phyloP scores from a whole-genome alignment of 768 basidiomycete species.

The Xerocomus brunneocitrinus region DNA sequence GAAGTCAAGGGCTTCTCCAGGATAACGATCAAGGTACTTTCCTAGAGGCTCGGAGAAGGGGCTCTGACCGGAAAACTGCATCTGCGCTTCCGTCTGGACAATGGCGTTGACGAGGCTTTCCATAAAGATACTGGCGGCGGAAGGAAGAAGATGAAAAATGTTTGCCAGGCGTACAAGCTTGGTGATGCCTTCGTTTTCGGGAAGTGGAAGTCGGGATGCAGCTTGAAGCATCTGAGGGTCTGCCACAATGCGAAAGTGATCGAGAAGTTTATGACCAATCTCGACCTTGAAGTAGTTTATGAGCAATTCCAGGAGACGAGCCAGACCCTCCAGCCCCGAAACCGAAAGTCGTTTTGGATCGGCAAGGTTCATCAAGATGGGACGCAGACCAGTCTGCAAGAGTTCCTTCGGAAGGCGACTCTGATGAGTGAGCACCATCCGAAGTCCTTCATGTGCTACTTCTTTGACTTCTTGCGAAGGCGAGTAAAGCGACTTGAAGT shows the following conservation, averaged over 20 bases:
- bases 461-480: constrained; percentile 87
- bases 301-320: constrained; percentile 85
- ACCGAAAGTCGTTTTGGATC: constrained; percentile 94
- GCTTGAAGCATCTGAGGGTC: constrained; percentile 81
- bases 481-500: constrained; percentile 98
- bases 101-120: constrained; percentile 82
- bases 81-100: constrained; percentile 86
- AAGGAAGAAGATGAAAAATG: constrained; percentile 94
- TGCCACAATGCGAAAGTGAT: constrained; percentile 91
- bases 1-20: constrained; percentile 78
- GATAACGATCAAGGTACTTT: constrained; percentile 88
- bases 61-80: constrained; percentile 85
- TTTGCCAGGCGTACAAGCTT: constrained; percentile 94
- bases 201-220: constrained; percentile 73
- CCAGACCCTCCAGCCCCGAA: constrained; percentile 88
- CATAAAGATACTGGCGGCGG: constrained; percentile 88
- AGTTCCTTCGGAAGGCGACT: constrained; percentile 91
- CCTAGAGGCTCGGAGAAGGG: constrained; percentile 93
- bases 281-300: constrained; percentile 99
- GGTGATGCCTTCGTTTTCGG: constrained; percentile 86
- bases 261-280: constrained; percentile 94
- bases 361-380: constrained; percentile 96
- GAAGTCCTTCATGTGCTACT: constrained; percentile 89
- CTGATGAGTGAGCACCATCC: constrained; percentile 85
- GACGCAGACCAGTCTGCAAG: constrained; percentile 89